phyloP scores from a whole-genome alignment of 495 filamentous ascomycete genomes.

The Chaetomium tenue region DNA sequence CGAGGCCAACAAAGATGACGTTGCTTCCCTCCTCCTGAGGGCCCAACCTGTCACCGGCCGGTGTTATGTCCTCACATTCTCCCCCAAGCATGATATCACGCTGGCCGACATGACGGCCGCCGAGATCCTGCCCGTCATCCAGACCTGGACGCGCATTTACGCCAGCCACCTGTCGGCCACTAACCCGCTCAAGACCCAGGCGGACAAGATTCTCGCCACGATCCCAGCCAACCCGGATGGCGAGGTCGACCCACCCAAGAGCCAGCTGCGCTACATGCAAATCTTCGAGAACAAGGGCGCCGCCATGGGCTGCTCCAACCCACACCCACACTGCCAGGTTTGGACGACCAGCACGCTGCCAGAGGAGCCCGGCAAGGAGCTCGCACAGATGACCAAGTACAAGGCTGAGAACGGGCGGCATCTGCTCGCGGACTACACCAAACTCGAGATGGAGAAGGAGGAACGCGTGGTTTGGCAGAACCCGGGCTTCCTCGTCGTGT shows the following conservation, averaged over 20 bases:
- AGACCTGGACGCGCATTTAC: constrained; percentile 89
- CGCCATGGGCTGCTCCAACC: constrained; percentile 98
- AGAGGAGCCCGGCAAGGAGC: constrained; percentile 79
- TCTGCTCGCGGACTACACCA: constrained; percentile 82
- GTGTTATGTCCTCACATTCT: constrained; percentile 97
- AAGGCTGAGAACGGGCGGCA: constrained; percentile 66
- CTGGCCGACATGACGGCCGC: constrained; percentile 75
- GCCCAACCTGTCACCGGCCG: constrained; percentile 88
- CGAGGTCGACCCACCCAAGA: constrained; percentile 54
- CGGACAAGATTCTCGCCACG: constrained; percentile 33
- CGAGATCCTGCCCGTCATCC: constrained; percentile 71
- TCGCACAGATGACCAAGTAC: constrained; percentile 75
- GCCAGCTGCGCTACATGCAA: constrained; percentile 93
- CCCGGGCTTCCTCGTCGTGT: constrained; percentile 73
- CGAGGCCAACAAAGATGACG: constrained; percentile 45
- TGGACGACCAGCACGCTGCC: constrained; percentile 91
- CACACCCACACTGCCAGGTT: constrained; percentile 93
- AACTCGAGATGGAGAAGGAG: constrained; percentile 73
- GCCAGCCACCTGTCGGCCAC: constrained; percentile 69
- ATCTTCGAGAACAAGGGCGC: constrained; percentile 99
- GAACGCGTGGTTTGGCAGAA: constrained; percentile 90
- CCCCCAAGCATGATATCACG: constrained; percentile 82
- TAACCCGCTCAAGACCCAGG: constrained; percentile 59
- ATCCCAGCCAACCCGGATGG: constrained; percentile 44
- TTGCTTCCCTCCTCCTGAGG: constrained; percentile 74